Conservation (phyloP, 306 rosid species). For the Rubus parviflorus region DNA sequence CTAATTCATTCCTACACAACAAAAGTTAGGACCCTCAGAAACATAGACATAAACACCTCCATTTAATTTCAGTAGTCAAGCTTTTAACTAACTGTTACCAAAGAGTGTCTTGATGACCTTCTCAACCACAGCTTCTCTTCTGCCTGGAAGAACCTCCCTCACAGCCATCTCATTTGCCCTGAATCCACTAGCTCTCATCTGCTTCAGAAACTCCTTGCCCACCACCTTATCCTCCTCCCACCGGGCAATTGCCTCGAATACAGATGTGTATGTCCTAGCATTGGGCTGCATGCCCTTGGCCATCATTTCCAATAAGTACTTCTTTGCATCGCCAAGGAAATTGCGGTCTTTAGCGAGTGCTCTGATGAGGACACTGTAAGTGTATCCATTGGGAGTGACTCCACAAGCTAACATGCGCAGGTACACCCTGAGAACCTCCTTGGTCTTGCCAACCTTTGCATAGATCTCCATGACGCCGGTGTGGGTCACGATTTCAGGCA, state of each 20-base stretch:
- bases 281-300: conserved; percentile 62
- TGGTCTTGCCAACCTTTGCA: neutral
- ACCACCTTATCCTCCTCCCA: conserved; percentile 5
- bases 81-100: too few species aligned
- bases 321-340: conserved; percentile 48
- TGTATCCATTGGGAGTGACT: conserved; percentile 64
- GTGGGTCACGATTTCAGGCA: neutral
- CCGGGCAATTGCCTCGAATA: conserved; percentile 54
- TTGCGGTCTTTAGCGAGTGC: conserved; percentile 44
- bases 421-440: neutral
- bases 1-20: too few species aligned
- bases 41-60: too few species aligned
- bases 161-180: neutral
- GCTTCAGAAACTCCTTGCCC: neutral
- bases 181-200: neutral
- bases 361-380: conserved; percentile 55
- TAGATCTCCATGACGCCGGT: neutral
- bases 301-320: conserved; percentile 62
- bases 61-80: too few species aligned
- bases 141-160: too few species aligned
- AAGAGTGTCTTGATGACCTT: too few species aligned
- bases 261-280: conserved; percentile 48
- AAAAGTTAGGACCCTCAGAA: too few species aligned
- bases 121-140: too few species aligned
- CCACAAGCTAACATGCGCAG: neutral